Conservation (phyloP, 345 rosid species). For the Citrus unshiu region DNA sequence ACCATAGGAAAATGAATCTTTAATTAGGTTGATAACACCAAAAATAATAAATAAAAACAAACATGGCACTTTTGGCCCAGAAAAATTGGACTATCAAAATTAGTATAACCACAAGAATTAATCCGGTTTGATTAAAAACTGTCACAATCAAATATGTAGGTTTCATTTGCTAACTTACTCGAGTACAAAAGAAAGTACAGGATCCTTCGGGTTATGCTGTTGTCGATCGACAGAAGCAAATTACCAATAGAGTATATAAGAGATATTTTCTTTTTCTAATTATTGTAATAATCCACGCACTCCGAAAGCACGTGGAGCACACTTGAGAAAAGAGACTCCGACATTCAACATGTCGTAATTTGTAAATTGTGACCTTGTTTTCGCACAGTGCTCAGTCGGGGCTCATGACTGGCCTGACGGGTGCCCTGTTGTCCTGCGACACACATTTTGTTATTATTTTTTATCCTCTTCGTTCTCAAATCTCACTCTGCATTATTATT, state of each 20-base stretch:
- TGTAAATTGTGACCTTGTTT: no score
- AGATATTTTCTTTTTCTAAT: not conserved
- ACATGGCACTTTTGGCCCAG: no score
- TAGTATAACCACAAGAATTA: not conserved
- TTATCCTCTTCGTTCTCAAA: no score
- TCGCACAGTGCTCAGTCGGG: no score
- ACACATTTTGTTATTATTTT: no score
- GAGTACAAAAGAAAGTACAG: conserved; percentile 1
- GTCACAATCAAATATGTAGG: not conserved
- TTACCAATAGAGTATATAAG: not conserved
- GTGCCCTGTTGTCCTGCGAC: no score
- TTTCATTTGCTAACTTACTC: not conserved
- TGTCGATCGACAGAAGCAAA: no score
- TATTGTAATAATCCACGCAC: not conserved
- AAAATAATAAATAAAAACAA: no score
- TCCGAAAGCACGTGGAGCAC: not conserved
- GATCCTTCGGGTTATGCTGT: not conserved
- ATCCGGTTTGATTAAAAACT: not conserved
- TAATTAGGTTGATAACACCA: no score
- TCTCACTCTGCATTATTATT: no score
- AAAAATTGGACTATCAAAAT: not conserved
- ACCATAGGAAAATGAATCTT: not conserved
- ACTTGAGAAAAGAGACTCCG: not conserved
- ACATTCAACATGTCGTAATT: no score
- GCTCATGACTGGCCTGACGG: no score